Conservation (phyloP, 164 flowering plant species). For the Berberis thunbergii region DNA sequence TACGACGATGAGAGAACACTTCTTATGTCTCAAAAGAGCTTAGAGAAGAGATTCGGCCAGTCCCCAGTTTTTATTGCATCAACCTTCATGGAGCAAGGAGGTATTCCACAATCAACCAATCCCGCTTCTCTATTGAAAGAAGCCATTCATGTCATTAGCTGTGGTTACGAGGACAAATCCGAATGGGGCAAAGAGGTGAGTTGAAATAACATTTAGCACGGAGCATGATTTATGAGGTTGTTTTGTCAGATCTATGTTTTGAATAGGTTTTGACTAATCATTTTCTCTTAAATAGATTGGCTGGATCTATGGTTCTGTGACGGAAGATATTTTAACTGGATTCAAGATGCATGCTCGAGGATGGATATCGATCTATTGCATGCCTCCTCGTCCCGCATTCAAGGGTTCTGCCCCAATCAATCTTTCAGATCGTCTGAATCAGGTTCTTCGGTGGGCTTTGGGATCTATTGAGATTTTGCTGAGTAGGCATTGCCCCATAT, state of each 20-base stretch:
- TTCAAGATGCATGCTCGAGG: conserved; percentile 99
- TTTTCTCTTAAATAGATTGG: conserved; percentile 57
- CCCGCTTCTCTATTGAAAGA: conserved; percentile 86
- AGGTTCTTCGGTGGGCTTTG: conserved; percentile 98
- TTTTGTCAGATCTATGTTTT: not conserved
- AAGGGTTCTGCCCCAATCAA: conserved; percentile 99
- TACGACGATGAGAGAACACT: conserved; percentile 90
- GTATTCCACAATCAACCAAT: conserved; percentile 89
- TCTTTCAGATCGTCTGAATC: conserved; percentile 97
- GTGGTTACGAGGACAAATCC: conserved; percentile 94
- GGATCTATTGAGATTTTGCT: conserved; percentile 91
- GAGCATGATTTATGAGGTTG: not conserved
- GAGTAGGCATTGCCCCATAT: conserved; percentile 96
- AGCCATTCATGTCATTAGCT: conserved; percentile 98
- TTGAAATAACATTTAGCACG: not conserved
- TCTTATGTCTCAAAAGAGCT: conserved; percentile 92
- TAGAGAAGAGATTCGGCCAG: conserved; percentile 96
- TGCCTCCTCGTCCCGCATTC: conserved; percentile 96
- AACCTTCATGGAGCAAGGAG: conserved; percentile 93
- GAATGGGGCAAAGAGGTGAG: conserved; percentile 99
- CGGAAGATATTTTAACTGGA: conserved; percentile 97
- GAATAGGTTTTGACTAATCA: not conserved
- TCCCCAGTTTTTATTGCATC: conserved; percentile 95
- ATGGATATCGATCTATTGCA: conserved; percentile 91
- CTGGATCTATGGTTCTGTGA: conserved; percentile 97